Base-by-base conservation (phyloP, 148 eudicot species). In the Silene conica region DNA sequence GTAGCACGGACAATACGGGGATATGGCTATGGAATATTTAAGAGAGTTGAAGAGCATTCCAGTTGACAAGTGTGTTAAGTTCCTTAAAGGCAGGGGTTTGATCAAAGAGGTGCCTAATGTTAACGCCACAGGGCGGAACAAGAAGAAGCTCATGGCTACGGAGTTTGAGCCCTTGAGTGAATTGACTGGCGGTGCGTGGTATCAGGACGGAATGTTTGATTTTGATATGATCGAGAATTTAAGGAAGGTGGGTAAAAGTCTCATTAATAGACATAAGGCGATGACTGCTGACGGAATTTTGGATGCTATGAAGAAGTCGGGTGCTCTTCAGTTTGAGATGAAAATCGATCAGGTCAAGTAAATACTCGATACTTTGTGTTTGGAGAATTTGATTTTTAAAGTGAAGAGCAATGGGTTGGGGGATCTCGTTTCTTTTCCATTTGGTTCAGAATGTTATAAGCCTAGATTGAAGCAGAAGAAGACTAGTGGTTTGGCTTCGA, bases 161-260 rank as follows among this genome's bases (percentile, higher is more conserved):
- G 96, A 95, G 76, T 86, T 88, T 67, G 87, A 90, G 75, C 90
- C 97, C 6, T 86, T 96, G 0, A 80, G 70, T 48, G 90, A 86
- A 63, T 41, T 92, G 15, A 88, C 89, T 3, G 97, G 99, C 19
- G 99, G 96, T 26, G 81, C 67, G 20, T 95, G 93, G 93, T 92
- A 88, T 73, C 77, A 64, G 0, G 88, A 84, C 8, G 97, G 97
- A 50, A 54, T 78, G 1, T 88, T 95, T 11, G 90, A 92, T 75
- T 63, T 1, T 10, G 82, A 71, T 0, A 76, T 80, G 73, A 85
- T 92, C 10, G 68, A 18, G 0, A 20, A 1, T 6, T 82, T 92
- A 6, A 85, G 61, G 73, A 20, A 28, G 5, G 2, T 67, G 0
- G 82, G 87, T 80, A 31, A 19, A 14, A 57, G 23, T 57, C 43